These are phyloP conservation scores for Elongisporangium anandrum DNA, from an alignment of 352 stramenopile genomes.

Conservation along the genomic window DNA sequence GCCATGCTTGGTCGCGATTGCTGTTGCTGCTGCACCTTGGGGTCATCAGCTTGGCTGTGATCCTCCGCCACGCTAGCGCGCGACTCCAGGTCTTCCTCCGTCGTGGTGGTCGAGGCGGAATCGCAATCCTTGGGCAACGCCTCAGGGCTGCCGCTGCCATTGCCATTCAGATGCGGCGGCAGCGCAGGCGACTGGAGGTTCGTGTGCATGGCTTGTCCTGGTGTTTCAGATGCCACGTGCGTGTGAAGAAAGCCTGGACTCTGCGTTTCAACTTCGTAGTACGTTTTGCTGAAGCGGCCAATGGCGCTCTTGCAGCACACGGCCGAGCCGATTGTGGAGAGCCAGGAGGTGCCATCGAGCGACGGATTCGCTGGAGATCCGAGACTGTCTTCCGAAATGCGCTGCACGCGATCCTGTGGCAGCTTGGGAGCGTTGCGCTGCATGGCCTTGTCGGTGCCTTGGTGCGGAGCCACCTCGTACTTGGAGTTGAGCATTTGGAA, in stretches of 20 bases:
- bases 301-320: slow-evolving; percentile 70
- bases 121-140: slow-evolving; percentile 18
- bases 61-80: slow-evolving; percentile 17
- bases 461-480: slow-evolving; percentile 78
- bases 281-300: slow-evolving; percentile 50
- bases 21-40: not conserved
- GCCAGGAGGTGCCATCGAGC: slow-evolving; percentile 57
- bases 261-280: slow-evolving; percentile 80
- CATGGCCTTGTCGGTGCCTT: slow-evolving; percentile 51
- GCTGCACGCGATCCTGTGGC: slow-evolving; percentile 45
- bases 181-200: slow-evolving; percentile 57
- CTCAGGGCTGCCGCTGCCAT: slow-evolving; percentile 33
- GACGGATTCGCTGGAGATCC: slow-evolving; percentile 20
- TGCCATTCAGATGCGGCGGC: slow-evolving; percentile 28
- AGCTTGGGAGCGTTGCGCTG: slow-evolving; percentile 39
- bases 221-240: slow-evolving; percentile 55
- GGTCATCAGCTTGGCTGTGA: not conserved
- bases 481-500: slow-evolving; percentile 86
- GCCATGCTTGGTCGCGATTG: not conserved
- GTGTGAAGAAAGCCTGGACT: slow-evolving; percentile 56
- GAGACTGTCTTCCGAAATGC: slow-evolving; percentile 59
- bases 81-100: slow-evolving; percentile 28
- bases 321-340: slow-evolving; percentile 44
- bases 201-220: slow-evolving; percentile 45
- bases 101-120: slow-evolving; percentile 32